phyloP scores from a whole-genome alignment of 148 eudicot species.

The Rhododendron molle region DNA sequence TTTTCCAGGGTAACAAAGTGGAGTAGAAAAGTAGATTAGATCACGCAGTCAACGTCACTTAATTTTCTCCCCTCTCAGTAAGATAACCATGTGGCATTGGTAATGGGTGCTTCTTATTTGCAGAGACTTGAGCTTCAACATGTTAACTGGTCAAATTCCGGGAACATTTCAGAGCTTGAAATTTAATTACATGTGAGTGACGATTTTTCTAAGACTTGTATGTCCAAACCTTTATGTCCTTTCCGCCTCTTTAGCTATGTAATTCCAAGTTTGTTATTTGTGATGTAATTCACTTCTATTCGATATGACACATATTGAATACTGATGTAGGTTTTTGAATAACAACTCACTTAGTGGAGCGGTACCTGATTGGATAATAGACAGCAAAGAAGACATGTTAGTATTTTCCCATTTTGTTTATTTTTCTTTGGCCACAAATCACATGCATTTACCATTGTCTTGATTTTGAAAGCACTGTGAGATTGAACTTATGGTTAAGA shows the following conservation, averaged over 20 bases:
- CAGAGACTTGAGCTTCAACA: conserved; percentile 70
- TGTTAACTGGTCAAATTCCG: conserved; percentile 48
- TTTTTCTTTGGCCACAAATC: not conserved
- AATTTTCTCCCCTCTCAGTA: not conserved
- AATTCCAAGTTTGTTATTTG: not conserved
- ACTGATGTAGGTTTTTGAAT: conserved; percentile 44
- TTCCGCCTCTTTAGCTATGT: not conserved
- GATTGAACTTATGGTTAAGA: not conserved
- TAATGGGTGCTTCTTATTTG: conserved; percentile 3
- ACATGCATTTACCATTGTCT: not conserved
- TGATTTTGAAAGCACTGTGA: not conserved
- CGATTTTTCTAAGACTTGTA: not conserved
- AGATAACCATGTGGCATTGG: not conserved
- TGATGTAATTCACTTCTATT: not conserved
- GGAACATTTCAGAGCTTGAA: conserved; percentile 17
- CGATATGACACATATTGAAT: not conserved
- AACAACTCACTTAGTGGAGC: conserved; percentile 53
- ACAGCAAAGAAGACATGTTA: conserved; percentile 30
- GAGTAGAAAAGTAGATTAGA: not conserved
- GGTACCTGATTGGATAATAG: conserved; percentile 46
- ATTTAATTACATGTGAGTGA: conserved; percentile 32
- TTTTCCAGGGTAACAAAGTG: not conserved
- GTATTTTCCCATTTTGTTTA: conserved; percentile 15
- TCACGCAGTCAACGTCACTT: not conserved
- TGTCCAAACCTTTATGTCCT: not conserved